These are phyloP conservation scores for Syzygium oleosum DNA, from an alignment of 345 rosid genomes.

Conservation along the genomic window DNA sequence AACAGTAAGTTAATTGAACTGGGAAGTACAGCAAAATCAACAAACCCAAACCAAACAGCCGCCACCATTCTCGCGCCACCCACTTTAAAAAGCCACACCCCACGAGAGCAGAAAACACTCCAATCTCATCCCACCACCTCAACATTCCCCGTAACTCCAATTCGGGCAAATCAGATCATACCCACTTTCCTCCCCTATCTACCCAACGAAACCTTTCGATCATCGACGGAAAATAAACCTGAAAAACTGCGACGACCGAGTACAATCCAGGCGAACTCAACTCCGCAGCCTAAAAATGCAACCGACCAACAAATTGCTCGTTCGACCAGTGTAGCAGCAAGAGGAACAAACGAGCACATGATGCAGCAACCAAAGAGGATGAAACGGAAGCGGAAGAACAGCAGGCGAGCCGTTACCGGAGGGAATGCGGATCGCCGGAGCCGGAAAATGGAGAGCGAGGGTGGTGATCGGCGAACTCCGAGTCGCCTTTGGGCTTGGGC, in stretches of 20 bases:
- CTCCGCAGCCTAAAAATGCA: neutral
- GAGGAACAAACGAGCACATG: neutral
- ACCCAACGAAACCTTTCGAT: neutral
- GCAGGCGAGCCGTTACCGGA: neutral
- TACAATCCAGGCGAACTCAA: neutral
- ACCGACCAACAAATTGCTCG: neutral
- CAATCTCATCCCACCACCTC: neutral
- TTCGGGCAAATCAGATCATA: neutral
- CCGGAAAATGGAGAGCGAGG: neutral
- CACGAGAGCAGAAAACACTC: neutral
- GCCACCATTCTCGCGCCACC: fast-evolving
- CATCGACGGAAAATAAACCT: neutral
- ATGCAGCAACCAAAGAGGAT: neutral
- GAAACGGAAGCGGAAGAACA: neutral
- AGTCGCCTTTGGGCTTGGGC: neutral
- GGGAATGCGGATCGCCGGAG: neutral
- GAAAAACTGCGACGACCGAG: neutral
- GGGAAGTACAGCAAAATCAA: neutral
- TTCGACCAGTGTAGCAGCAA: neutral
- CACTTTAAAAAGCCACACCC: neutral
- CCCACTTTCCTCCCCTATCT: neutral
- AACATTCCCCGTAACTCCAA: neutral
- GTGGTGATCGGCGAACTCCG: neutral
- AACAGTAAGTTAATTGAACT: neutral
- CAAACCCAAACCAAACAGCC: neutral